Percentiles rank a stretch among this genome's conserved stretches.
These are phyloP conservation scores for Candida gigantensis DNA, from an alignment of 1,139 yeast genomes.

Conservation along the genomic window DNA sequence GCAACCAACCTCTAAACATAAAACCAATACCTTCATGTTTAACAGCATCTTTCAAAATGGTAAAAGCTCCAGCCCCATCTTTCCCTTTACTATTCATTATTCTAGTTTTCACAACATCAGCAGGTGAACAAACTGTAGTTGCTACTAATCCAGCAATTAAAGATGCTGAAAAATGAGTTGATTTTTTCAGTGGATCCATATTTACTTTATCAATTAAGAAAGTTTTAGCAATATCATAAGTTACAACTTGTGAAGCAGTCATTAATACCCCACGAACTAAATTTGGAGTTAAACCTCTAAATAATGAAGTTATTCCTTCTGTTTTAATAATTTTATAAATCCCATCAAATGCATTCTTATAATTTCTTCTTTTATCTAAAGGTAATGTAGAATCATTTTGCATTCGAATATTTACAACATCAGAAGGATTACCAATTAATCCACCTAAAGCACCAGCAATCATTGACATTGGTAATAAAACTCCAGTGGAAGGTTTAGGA, in stretches of 20 bases:
- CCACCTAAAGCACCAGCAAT: slow-evolving; percentile 83
- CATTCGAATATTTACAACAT: slow-evolving; percentile 87
- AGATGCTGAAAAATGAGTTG: slow-evolving; percentile 78
- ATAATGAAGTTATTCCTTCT: slow-evolving; percentile 63
- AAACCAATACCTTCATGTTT: slow-evolving; percentile 71
- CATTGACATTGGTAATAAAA: slow-evolving; percentile 77
- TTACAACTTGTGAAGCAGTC: slow-evolving; percentile 92
- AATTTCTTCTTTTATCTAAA: slow-evolving; percentile 64
- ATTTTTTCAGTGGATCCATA: slow-evolving; percentile 60
- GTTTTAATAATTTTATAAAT: slow-evolving; percentile 56
- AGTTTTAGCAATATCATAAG: slow-evolving; percentile 76
- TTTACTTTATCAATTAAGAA: slow-evolving; percentile 51
- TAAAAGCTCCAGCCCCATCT: slow-evolving; percentile 48
- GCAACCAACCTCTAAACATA: slow-evolving; percentile 90
- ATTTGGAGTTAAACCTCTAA: slow-evolving; percentile 78
- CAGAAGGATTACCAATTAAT: slow-evolving; percentile 83
- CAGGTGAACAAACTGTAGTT: slow-evolving; percentile 89
- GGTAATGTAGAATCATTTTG: slow-evolving; percentile 82
- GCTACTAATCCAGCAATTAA: slow-evolving; percentile 83
- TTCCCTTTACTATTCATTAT: slow-evolving; percentile 70
- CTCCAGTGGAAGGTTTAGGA: slow-evolving; percentile 43
- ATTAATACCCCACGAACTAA: slow-evolving; percentile 78
- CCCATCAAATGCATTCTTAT: slow-evolving; percentile 80
- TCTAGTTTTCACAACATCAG: slow-evolving; percentile 86
- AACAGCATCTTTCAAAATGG: slow-evolving; percentile 57